Percentiles rank a stretch among this genome's conserved stretches.
These are phyloP conservation scores for Ettlia oleoabundans DNA, from an alignment of 139 green algal species.

Conservation along the genomic window DNA sequence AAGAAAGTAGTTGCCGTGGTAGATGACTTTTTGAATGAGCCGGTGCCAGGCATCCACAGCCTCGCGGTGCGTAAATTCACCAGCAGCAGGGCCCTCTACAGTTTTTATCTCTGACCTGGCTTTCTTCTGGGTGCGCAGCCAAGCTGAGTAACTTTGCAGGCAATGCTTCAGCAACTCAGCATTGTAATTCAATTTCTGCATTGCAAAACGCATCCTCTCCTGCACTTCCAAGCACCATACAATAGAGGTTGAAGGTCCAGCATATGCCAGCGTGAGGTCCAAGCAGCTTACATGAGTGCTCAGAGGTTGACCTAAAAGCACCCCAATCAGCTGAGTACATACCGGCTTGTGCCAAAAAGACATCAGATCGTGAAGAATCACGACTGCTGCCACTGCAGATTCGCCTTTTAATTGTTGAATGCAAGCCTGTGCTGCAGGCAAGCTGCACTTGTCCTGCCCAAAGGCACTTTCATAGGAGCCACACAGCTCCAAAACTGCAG, in stretches of 20 bases:
- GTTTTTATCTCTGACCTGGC: no score
- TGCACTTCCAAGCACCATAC: background rate
- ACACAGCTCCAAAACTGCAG: slow-evolving; percentile 23
- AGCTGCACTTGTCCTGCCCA: background rate
- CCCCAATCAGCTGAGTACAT: no score
- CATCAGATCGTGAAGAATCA: slow-evolving; percentile 45
- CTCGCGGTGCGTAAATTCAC: background rate
- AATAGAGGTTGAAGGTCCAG: no score
- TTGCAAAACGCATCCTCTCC: background rate
- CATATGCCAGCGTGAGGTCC: no score
- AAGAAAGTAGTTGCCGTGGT: slow-evolving; percentile 17
- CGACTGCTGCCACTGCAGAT: background rate
- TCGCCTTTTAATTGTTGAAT: background rate
- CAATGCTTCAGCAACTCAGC: slow-evolving; percentile 25
- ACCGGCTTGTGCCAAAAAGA: slow-evolving; percentile 26
- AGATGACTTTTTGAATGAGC: slow-evolving; percentile 19
- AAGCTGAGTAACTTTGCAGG: background rate
- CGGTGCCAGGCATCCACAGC: slow-evolving; percentile 5
- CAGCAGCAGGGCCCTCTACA: background rate
- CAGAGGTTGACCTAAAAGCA: no score
- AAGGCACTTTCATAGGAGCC: background rate
- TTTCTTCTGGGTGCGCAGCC: background rate
- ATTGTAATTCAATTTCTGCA: background rate
- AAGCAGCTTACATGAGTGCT: background rate
- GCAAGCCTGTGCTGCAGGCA: background rate